Conservation (phyloP, 352 stramenopile genomes). For the Globisporangium abappressorium region DNA sequence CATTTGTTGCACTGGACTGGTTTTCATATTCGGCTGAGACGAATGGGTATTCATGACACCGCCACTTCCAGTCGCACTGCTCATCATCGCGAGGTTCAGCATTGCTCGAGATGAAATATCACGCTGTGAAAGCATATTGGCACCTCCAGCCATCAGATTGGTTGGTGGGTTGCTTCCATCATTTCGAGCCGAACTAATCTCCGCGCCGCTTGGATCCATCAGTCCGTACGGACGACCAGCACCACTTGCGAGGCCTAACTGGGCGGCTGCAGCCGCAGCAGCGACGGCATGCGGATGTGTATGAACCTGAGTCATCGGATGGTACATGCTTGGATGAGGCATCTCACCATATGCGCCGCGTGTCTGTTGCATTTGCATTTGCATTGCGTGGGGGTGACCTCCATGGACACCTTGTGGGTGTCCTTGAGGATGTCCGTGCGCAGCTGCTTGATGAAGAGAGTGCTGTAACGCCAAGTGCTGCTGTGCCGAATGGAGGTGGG, state of each 20-base stretch:
- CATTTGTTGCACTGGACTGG: slow-evolving; percentile 16
- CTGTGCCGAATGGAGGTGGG: slow-evolving; percentile 26
- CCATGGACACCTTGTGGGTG: slow-evolving; percentile 31
- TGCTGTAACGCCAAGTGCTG: slow-evolving; percentile 53
- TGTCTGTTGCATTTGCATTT: slow-evolving; percentile 47
- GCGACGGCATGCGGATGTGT: slow-evolving; percentile 25
- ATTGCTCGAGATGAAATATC: slow-evolving; percentile 52
- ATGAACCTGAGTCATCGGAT: slow-evolving; percentile 46
- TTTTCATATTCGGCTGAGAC: slow-evolving; percentile 16
- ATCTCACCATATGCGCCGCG: slow-evolving; percentile 43
- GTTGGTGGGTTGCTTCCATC: slow-evolving; percentile 3
- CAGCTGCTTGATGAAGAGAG: slow-evolving; percentile 50
- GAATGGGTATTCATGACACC: slow-evolving; percentile 15
- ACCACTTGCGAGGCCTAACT: slow-evolving; percentile 27
- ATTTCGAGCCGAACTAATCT: slow-evolving; percentile 10
- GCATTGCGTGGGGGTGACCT: slow-evolving; percentile 53
- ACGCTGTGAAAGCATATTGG: slow-evolving; percentile 27
- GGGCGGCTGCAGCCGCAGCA: slow-evolving; percentile 13
- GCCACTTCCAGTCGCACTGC: slow-evolving; percentile 20
- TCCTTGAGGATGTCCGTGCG: slow-evolving; percentile 26
- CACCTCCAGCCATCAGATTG: slow-evolving; percentile 18
- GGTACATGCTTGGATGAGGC: slow-evolving; percentile 47
- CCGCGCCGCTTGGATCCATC: slow-evolving; percentile 17
- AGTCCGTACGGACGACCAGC: slow-evolving; percentile 26
- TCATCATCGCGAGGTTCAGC: slow-evolving; percentile 56